These are phyloP conservation scores for Trypanosoma cruzi DNA, from an alignment of 208 protist species.

Conservation along the genomic window DNA sequence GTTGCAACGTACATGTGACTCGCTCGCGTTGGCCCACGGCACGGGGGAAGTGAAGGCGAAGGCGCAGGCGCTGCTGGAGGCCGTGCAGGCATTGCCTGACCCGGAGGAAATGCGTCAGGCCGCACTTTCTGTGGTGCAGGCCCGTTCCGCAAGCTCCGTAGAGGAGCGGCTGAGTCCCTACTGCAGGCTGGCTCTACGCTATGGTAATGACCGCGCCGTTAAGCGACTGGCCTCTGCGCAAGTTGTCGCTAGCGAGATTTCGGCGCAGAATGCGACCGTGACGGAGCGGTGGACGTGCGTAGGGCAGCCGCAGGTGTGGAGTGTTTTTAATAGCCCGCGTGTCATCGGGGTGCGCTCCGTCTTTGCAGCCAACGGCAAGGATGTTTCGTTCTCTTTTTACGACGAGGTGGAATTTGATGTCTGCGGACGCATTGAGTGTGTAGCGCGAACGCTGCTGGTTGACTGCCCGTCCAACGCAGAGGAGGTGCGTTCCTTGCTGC, in stretches of 20 bases:
- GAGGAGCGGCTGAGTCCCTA: constrained; percentile 3
- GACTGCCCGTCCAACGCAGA: constrained; percentile 25
- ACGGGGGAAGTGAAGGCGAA: not conserved
- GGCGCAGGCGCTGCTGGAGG: not conserved
- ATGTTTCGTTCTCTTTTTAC: constrained; percentile 34
- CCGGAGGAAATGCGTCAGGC: not conserved
- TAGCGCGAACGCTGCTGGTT: constrained; percentile 45
- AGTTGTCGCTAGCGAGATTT: constrained; percentile 1
- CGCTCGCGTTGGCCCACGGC: not conserved
- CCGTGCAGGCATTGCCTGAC: constrained; percentile 1
- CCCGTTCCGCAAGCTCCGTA: not conserved
- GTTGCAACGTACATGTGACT: constrained; percentile 14
- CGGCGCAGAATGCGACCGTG: constrained; percentile 9
- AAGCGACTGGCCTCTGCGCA: not conserved
- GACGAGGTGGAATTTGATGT: constrained; percentile 49
- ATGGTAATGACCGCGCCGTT: not conserved
- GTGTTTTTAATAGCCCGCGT: not conserved
- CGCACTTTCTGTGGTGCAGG: not conserved
- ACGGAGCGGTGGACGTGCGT: constrained; percentile 4
- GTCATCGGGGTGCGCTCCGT: constrained; percentile 19
- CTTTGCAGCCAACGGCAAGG: constrained; percentile 25
- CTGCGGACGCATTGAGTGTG: constrained; percentile 31
- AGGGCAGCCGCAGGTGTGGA: not conserved
- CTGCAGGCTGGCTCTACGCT: constrained; percentile 11
- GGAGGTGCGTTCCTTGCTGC: constrained; percentile 25